Conservation (phyloP, 1,284 basidiomycete species). For the Meira miltonrushii region DNA sequence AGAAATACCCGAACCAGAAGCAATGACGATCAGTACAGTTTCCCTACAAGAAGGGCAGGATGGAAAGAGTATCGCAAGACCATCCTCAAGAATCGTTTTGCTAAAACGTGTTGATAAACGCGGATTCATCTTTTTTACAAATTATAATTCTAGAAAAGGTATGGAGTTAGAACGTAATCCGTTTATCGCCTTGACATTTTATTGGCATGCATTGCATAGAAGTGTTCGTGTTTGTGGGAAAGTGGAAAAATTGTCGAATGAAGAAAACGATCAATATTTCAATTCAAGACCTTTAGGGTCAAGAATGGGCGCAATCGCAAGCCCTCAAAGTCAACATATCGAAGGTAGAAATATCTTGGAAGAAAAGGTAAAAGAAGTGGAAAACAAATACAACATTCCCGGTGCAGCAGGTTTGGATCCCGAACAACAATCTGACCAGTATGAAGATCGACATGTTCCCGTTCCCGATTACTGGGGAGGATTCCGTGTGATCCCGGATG, state of each 20-base stretch:
- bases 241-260: constrained; percentile 68
- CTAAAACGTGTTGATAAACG: constrained; percentile 73
- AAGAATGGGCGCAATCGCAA: constrained; percentile 85
- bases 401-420: constrained; percentile 52
- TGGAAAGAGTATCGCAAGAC: constrained; percentile 50
- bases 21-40: constrained; percentile 45
- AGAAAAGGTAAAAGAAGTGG: constrained; percentile 61
- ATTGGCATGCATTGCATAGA: constrained; percentile 80
- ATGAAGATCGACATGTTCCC: constrained; percentile 57
- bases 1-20: constrained; percentile 45
- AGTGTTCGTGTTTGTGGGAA: constrained; percentile 79
- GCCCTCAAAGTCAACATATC: constrained; percentile 74
- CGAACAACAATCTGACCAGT: constrained; percentile 34
- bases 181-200: constrained; percentile 75
- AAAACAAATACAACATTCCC: constrained; percentile 62
- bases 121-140: constrained; percentile 90
- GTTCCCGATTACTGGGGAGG: constrained; percentile 94
- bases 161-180: constrained; percentile 65
- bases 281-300: constrained; percentile 75
- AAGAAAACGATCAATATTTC: constrained; percentile 80
- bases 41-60: constrained; percentile 6
- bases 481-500: constrained; percentile 85
- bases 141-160: constrained; percentile 89
- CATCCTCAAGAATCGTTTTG: constrained; percentile 81
- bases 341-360: constrained; percentile 64